Percentiles rank a stretch among this genome's conserved stretches.
Conservation (phyloP, 1,284 basidiomycete genomes). For the Marasmius oreades region DNA sequence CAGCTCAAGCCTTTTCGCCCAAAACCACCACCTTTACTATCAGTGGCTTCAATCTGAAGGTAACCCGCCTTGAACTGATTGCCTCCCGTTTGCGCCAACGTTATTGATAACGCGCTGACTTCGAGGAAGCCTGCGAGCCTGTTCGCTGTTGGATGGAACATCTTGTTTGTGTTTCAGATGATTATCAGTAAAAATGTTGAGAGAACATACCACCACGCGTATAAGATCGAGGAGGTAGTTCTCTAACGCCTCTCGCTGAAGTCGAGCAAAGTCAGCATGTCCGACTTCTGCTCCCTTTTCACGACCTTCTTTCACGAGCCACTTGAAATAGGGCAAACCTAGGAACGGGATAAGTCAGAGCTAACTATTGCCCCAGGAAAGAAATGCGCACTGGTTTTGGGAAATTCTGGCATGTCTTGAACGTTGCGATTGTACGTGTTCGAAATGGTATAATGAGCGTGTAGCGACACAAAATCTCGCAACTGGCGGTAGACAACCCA, state of each 20-base stretch:
- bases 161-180: slow-evolving; percentile 45
- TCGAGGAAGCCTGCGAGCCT: slow-evolving; percentile 94
- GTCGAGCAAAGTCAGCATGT: slow-evolving; percentile 72
- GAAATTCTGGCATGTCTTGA: slow-evolving; percentile 90
- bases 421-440: slow-evolving; percentile 72
- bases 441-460: slow-evolving; percentile 88
- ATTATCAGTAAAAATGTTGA: slow-evolving; percentile 5
- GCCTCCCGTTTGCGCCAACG: slow-evolving; percentile 82
- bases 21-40: slow-evolving; percentile 48
- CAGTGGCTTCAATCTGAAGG: slow-evolving; percentile 54
- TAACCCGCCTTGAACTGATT: slow-evolving; percentile 89
- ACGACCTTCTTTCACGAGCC: slow-evolving; percentile 57
- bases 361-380: background rate
- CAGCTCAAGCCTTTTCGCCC: slow-evolving; percentile 66
- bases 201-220: slow-evolving; percentile 72
- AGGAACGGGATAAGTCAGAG: background rate
- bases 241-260: slow-evolving; percentile 82
- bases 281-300: slow-evolving; percentile 50
- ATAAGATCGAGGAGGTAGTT: slow-evolving; percentile 89
- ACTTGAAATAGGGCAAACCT: slow-evolving; percentile 89
- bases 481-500: slow-evolving; percentile 98
- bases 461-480: slow-evolving; percentile 88
- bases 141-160: slow-evolving; percentile 96
- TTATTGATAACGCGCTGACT: slow-evolving; percentile 85
- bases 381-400: slow-evolving; percentile 66